A percentile compares a stretch with the other conserved stretches of the same genome.
Evolutionary conservation across 768 basidiomycete species (phyloP).

Genomic region (Pholiota conissans): DNA sequence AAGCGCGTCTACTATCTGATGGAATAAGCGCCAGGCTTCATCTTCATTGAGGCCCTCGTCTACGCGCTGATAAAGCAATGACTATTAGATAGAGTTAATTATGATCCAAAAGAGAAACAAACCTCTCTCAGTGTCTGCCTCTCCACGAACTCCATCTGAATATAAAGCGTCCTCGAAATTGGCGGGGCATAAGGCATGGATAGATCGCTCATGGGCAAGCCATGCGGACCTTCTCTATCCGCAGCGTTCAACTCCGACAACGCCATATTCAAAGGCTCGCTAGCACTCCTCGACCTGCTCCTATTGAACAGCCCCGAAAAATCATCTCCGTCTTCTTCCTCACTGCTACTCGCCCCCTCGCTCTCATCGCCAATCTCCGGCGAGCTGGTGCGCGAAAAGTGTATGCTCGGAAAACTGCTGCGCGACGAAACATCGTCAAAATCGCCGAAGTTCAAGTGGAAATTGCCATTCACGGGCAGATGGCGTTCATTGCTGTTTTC

Average conservation of each 20-base stretch:
- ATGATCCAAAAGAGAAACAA: neutral
- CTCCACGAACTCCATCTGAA: constrained; percentile 96
- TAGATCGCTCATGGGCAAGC: neutral
- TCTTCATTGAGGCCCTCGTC: constrained; percentile 81
- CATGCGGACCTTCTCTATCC: neutral
- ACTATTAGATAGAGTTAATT: neutral
- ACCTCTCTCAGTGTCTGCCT: constrained; percentile 89
- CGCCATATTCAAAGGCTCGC: constrained; percentile 20
- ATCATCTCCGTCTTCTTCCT: constrained; percentile 49
- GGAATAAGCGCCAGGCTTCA: constrained; percentile 88
- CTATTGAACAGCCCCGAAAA: constrained; percentile 27
- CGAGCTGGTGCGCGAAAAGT: constrained; percentile 58
- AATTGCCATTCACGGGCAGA: constrained; percentile 49
- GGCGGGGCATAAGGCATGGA: constrained; percentile 22
- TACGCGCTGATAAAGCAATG: constrained; percentile 48
- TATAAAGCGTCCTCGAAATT: constrained; percentile 72
- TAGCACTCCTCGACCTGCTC: constrained; percentile 8
- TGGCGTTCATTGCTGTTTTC: constrained; percentile 26
- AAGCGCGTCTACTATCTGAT: constrained; percentile 87
- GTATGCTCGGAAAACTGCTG: constrained; percentile 82
- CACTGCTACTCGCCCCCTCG: constrained; percentile 29
- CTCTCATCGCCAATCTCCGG: constrained; percentile 31
- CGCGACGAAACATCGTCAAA: constrained; percentile 60
- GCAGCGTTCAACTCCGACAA: constrained; percentile 21
- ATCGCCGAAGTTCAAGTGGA: constrained; percentile 64